Conservation (phyloP, 2,329 filamentous ascomycete species). For the Aphanocladium album region DNA sequence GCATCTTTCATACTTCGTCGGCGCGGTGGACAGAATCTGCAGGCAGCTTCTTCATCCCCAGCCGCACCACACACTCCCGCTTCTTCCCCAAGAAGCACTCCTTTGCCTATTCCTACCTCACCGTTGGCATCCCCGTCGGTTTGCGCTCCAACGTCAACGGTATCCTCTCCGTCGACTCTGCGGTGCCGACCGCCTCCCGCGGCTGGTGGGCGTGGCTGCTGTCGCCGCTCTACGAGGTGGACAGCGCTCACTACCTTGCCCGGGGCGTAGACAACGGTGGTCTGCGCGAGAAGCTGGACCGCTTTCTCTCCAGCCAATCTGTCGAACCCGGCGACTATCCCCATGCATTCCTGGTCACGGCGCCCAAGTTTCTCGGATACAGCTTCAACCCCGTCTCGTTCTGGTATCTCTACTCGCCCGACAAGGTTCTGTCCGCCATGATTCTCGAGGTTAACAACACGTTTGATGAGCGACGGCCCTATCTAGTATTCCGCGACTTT, state of each 20-base stretch:
- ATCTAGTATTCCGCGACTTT: conserved; percentile 25
- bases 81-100: conserved; percentile 63
- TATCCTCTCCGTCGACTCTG: conserved; percentile 46
- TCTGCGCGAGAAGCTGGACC: conserved; percentile 58
- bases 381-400: conserved; percentile 73
- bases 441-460: conserved; percentile 74
- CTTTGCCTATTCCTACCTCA: conserved; percentile 61
- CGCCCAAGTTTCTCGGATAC: conserved; percentile 63
- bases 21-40: conserved; percentile 13
- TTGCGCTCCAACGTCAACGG: conserved; percentile 33
- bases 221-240: conserved; percentile 53
- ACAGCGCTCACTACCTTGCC: conserved; percentile 56
- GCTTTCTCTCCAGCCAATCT: conserved; percentile 50
- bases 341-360: conserved; percentile 66
- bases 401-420: conserved; percentile 67
- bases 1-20: not conserved
- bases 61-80: conserved; percentile 59
- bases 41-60: conserved; percentile 56
- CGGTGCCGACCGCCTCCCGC: conserved; percentile 6
- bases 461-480: conserved; percentile 60
- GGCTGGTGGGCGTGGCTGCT: conserved; percentile 27
- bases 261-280: conserved; percentile 47
- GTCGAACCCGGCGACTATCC: conserved; percentile 57
- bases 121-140: conserved; percentile 1
- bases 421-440: conserved; percentile 56